Evolutionary conservation across 805 yeast genomes (phyloP).

Genomic region (Candida saitoana): DNA sequence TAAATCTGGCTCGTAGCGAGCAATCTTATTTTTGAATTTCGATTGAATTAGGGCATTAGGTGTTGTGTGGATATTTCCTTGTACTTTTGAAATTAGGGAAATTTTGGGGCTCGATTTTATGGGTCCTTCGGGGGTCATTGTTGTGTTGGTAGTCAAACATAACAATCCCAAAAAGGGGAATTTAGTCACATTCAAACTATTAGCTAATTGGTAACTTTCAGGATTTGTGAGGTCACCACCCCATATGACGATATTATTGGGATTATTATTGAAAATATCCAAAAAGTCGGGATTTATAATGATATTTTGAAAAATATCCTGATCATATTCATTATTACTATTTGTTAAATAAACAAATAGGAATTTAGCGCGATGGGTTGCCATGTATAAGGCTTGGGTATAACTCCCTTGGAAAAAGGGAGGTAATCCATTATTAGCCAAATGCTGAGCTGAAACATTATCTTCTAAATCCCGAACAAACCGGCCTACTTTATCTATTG

Average conservation of each 20-base stretch:
- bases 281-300: slow-evolving; percentile 50
- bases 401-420: slow-evolving; percentile 72
- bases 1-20: slow-evolving; percentile 59
- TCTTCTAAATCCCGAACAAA: slow-evolving; percentile 54
- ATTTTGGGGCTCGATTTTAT: slow-evolving; percentile 51
- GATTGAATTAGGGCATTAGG: slow-evolving; percentile 27
- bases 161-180: slow-evolving; percentile 82
- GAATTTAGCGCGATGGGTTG: slow-evolving; percentile 68
- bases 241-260: slow-evolving; percentile 65
- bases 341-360: slow-evolving; percentile 71
- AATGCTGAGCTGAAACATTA: slow-evolving; percentile 23
- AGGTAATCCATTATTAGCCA: slow-evolving; percentile 20
- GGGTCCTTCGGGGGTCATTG: slow-evolving; percentile 55
- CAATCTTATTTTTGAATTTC: slow-evolving; percentile 44
- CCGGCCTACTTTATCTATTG: slow-evolving; percentile 49
- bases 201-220: slow-evolving; percentile 81
- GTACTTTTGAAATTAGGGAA: slow-evolving; percentile 58
- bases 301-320: slow-evolving; percentile 49
- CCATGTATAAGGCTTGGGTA: slow-evolving; percentile 68
- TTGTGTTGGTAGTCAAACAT: slow-evolving; percentile 57
- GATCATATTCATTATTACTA: slow-evolving; percentile 62
- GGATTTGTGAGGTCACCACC: slow-evolving; percentile 80
- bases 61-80: slow-evolving; percentile 50
- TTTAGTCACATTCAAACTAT: slow-evolving; percentile 63
- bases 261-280: slow-evolving; percentile 22